Evolutionary conservation across 768 basidiomycete species (phyloP), one percentile per base, ranked within the genome.

Genomic region (Leccinum longicurvipes): DNA sequence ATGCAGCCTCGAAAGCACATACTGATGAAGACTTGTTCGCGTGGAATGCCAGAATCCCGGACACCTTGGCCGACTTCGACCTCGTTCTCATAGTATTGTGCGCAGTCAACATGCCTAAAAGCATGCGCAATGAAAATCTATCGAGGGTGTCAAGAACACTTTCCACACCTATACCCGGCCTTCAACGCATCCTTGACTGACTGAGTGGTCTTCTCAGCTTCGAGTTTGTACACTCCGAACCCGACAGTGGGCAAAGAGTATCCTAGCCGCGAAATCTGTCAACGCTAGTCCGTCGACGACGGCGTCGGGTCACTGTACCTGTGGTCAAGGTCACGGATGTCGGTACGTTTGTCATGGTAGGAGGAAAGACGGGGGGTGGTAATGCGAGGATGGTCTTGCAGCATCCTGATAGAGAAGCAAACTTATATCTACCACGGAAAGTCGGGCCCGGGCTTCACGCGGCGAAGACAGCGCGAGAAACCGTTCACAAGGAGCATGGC

Each of bases 11-110:
- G 15, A n/a, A 42, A 27, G 8, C 12, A 57, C 65, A 3, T 56
- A 72, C 71, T 71, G 28, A 71, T 61, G 48, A 71, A 69, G 46
- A 71, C 42, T 23, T 73, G 45, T 28, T 71, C 69, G 12, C 71
- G 62, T 19, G 61, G 56, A 36, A 69, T 47, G 17, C 54, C 59
- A 42, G 57, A 61, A 11, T 15, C 56, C 46, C 63, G 64, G 28
- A 71, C 59, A 25, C 64, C 71, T 27, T 49, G 53, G 1, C 69
- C 71, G 23, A 72, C 65, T 47, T 60, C 55, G 3, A 58, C 34
- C 46, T 71, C 71, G 15, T 71, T 71, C 32, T 53, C 27, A 24
- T 67, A 69, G 31, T 12, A 56, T 17, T 62, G 69, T 34, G 69
- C 71, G 2, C 46, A 51, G 34, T 70, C 69, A 23, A 70, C 51